Conservation (phyloP, 2,329 filamentous ascomycete species). For the Cyanodermella asteris region DNA sequence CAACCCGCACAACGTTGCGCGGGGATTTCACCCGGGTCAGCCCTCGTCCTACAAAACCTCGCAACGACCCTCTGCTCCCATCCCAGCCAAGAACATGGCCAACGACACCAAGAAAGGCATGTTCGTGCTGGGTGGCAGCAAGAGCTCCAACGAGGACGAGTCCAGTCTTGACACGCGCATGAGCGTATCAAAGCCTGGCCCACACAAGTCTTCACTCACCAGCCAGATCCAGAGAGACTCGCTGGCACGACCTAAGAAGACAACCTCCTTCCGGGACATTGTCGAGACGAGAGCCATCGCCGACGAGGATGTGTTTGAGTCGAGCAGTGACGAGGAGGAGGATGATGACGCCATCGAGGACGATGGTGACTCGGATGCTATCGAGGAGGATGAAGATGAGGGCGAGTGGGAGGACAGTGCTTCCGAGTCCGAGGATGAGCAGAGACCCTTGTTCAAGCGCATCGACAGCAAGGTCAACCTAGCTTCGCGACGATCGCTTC, state of each 20-base stretch:
- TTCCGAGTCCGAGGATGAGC: constrained; percentile 42
- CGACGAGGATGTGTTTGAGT: constrained; percentile 30
- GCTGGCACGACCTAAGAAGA: constrained; percentile 56
- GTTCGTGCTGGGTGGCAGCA: constrained; percentile 50
- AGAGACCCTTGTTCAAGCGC: constrained; percentile 64
- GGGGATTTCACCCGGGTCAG: constrained; percentile 64
- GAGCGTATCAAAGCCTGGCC: constrained; percentile 29
- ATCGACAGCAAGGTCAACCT: constrained; percentile 76
- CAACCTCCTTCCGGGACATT: constrained; percentile 61
- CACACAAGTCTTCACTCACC: constrained; percentile 30
- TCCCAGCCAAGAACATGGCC: constrained; percentile 34
- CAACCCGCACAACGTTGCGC: constrained; percentile 47
- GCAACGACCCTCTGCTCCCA: constrained; percentile 29
- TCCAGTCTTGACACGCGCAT: constrained; percentile 49
- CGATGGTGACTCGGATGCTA: constrained; percentile 35
- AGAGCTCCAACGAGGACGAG: constrained; percentile 69
- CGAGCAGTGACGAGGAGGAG: constrained; percentile 30
- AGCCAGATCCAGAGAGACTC: constrained; percentile 14
- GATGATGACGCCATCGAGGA: constrained; percentile 29
- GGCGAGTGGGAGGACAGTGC: constrained; percentile 44
- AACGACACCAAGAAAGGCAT: constrained; percentile 39
- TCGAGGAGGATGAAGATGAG: constrained; percentile 38
- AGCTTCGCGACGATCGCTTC: constrained; percentile 64
- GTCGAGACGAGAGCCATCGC: constrained; percentile 44
- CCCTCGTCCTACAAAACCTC: constrained; percentile 42